Evolutionary conservation across 805 yeast species (phyloP), one percentile per base, ranked within the genome.

Genomic region (Clavispora fructus): DNA sequence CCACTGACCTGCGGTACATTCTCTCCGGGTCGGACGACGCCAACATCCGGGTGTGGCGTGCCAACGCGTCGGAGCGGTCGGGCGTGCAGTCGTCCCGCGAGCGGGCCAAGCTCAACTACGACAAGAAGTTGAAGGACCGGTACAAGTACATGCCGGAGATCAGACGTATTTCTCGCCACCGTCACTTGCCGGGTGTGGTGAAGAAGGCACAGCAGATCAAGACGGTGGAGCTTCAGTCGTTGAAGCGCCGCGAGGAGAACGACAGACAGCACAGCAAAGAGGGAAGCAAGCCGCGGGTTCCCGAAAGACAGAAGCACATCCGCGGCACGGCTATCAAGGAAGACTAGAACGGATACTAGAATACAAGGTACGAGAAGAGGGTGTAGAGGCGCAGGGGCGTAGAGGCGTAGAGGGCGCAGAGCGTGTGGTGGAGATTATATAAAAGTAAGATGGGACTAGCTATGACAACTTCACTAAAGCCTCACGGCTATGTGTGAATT

Each of bases 101-200:
- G 67, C 80, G 94, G 63, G 69, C 83, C 57, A 87, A 88, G 66
- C 71, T 90, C 57, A 97, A 92, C 66, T 92, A 94, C 67, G 96
- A 89, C 63, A 87, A 80, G 44, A 92, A 95, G 42, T 78, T 94
- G 65, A 91, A 91, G 67, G 95, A 92, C 60, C 79, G 96, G 62
- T 94, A 80, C 75, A 87, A 87, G 70, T 83, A 84, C 70, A 91
- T 94, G 98, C 99, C 99, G 1, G 99, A 94, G 67, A 85, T 94
- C 60, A 81, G 80, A 60, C 78, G 97, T 58, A 94, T 94, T 51
- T 71, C 89, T 27, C 81, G 91, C 66, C 98, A 94, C 69, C 82
- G 99, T 65, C 97, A 94, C 63, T 75, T 92, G 44, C 99, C 99
- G 19, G 71, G 71, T 48, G 87, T 85, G 41, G 79, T 94, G 55